Evolutionary conservation across 192 early-diverging fungal species (phyloP).

Genomic region (Coemansia sp.): DNA sequence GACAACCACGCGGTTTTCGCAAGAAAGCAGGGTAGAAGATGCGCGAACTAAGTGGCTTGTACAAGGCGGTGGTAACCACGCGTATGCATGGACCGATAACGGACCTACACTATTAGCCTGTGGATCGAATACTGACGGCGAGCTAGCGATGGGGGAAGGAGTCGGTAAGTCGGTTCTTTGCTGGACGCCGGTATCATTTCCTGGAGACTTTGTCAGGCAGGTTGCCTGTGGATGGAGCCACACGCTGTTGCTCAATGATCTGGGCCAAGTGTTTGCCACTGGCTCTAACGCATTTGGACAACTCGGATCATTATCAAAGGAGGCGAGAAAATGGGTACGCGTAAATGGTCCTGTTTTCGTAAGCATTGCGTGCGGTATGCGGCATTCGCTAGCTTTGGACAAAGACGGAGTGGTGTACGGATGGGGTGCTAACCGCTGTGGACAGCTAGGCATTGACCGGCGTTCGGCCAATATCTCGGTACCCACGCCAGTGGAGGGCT

Average conservation of each 20-base stretch:
- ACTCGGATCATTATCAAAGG: conserved; percentile 13
- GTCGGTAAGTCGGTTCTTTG: neutral
- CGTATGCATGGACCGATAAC: conserved; percentile 27
- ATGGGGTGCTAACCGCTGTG: conserved; percentile 70
- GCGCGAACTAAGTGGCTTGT: conserved; percentile 10
- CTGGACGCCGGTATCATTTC: conserved; percentile 26
- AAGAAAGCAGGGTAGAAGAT: neutral
- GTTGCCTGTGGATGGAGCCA: conserved; percentile 56
- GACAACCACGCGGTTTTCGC: conserved; percentile 1
- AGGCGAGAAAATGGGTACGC: neutral
- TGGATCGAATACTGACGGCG: conserved; percentile 43
- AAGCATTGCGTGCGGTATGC: conserved; percentile 64
- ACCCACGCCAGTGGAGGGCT: conserved; percentile 1
- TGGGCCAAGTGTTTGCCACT: conserved; percentile 23
- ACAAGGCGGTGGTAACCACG: conserved; percentile 53
- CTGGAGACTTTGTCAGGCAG: conserved; percentile 13
- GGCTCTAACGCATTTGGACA: conserved; percentile 43
- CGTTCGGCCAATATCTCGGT: neutral
- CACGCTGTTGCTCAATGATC: conserved; percentile 30
- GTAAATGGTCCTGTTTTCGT: conserved; percentile 26
- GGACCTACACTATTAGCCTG: conserved; percentile 24
- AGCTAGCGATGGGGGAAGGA: conserved; percentile 18
- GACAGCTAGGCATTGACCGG: conserved; percentile 60
- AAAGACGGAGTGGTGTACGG: conserved; percentile 52
- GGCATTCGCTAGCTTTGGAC: conserved; percentile 64